Conservation (phyloP, 495 filamentous ascomycete species). For the Evernia prunastri region DNA sequence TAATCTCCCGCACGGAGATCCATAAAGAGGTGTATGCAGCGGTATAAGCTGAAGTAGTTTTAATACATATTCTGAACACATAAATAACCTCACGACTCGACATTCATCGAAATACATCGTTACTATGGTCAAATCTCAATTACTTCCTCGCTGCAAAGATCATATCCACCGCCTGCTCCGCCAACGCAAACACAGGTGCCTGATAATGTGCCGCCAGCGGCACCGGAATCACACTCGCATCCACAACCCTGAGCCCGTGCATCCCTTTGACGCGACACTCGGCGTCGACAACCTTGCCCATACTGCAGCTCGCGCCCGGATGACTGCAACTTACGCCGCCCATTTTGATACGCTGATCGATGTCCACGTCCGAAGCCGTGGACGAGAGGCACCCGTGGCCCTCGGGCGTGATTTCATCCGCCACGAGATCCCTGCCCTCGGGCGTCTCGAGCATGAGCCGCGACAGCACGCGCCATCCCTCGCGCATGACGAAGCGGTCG, state of each 20-base stretch:
- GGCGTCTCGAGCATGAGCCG: slow-evolving; percentile 3
- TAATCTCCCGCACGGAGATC: too few relatives aligned
- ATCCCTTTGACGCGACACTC: slow-evolving; percentile 24
- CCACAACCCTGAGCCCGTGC: slow-evolving; percentile 25
- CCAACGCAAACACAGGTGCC: slow-evolving; percentile 26
- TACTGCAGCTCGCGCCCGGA: background rate
- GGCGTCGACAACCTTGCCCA: slow-evolving; percentile 27
- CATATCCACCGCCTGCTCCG: slow-evolving; percentile 27
- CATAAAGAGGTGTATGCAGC: too few relatives aligned
- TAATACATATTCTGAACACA: too few relatives aligned
- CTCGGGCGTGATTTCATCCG: slow-evolving; percentile 1
- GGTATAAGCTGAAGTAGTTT: too few relatives aligned
- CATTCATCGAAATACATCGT: too few relatives aligned
- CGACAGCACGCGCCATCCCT: background rate
- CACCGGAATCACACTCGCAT: slow-evolving; percentile 28
- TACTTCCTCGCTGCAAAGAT: slow-evolving; percentile 1
- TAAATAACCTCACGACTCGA: too few relatives aligned
- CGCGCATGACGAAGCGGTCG: slow-evolving; percentile 12
- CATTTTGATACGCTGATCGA: background rate
- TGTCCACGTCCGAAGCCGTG: background rate
- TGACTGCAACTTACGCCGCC: background rate
- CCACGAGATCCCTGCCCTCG: background rate
- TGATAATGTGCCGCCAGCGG: slow-evolving; percentile 22
- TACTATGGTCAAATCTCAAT: too few relatives aligned
- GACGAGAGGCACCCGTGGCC: background rate